Percentiles rank a stretch among this genome's conserved stretches.
phyloP scores from a whole-genome alignment of 129 eudicot species.

The Centaurea solstitialis region DNA sequence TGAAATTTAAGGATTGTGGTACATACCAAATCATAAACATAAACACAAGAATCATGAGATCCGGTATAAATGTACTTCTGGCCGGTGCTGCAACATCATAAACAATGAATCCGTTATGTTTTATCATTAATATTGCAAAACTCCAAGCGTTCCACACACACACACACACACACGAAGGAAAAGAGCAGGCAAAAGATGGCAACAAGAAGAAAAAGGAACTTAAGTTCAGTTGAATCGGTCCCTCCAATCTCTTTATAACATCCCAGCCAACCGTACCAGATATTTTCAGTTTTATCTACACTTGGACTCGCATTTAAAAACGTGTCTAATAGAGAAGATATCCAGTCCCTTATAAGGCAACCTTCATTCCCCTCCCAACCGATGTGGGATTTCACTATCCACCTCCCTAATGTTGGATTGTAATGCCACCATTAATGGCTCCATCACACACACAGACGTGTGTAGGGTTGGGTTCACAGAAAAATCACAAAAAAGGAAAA shows the following conservation, averaged over 20 bases:
- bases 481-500: background rate
- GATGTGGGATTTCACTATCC: background rate
- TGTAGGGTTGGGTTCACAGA: no score
- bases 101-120: conserved; percentile 6
- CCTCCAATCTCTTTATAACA: background rate
- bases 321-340: background rate
- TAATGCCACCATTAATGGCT: no score
- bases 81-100: conserved; percentile 67
- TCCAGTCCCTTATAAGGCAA: background rate
- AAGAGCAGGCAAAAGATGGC: background rate
- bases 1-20: background rate
- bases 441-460: no score
- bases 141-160: background rate
- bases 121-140: background rate
- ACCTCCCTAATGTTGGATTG: no score
- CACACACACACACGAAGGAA: background rate
- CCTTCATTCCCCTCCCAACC: background rate
- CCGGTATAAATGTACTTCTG: conserved; percentile 98
- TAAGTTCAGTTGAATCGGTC: background rate
- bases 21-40: conserved; percentile 86
- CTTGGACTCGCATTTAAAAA: background rate
- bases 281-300: background rate
- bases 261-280: background rate
- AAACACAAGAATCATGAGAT: conserved; percentile 82
- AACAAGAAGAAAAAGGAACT: background rate